These are phyloP conservation scores for Chaetomium fimeti DNA, from an alignment of 495 filamentous ascomycete genomes.

Conservation along the genomic window DNA sequence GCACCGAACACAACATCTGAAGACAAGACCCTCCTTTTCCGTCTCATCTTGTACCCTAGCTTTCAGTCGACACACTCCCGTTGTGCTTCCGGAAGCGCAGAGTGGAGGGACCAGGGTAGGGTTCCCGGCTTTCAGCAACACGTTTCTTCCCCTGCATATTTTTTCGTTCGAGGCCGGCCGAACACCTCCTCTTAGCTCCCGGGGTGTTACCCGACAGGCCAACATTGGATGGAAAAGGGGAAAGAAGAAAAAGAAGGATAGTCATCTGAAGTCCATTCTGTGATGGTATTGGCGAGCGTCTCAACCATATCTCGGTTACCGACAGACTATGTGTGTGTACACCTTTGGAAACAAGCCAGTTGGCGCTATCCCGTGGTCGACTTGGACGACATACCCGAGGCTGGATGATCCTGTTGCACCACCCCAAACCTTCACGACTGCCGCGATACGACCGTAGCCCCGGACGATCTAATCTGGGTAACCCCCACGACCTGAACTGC, in stretches of 20 bases:
- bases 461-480: not conserved
- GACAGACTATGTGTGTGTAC: not conserved
- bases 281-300: not conserved
- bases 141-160: slow-evolving; percentile 30
- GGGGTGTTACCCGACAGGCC: too few species aligned
- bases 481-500: not conserved
- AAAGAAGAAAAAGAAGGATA: too few species aligned
- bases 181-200: not conserved
- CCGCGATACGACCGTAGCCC: not conserved
- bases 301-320: not conserved
- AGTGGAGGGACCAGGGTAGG: too few species aligned
- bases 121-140: not conserved
- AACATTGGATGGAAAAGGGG: too few species aligned
- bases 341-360: not conserved
- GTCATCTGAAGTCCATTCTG: not conserved
- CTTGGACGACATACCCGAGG: slow-evolving; percentile 1
- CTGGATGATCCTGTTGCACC: not conserved
- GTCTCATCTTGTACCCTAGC: slow-evolving; percentile 16
- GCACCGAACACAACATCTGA: not conserved
- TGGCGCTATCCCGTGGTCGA: not conserved
- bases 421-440: not conserved
- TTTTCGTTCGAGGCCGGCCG: slow-evolving; percentile 7
- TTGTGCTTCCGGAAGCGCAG: slow-evolving; percentile 16
- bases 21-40: slow-evolving; percentile 1
- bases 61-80: slow-evolving; percentile 14